Conservation (phyloP, 2,329 filamentous ascomycete genomes). For the Hyphodiscus sp. region DNA sequence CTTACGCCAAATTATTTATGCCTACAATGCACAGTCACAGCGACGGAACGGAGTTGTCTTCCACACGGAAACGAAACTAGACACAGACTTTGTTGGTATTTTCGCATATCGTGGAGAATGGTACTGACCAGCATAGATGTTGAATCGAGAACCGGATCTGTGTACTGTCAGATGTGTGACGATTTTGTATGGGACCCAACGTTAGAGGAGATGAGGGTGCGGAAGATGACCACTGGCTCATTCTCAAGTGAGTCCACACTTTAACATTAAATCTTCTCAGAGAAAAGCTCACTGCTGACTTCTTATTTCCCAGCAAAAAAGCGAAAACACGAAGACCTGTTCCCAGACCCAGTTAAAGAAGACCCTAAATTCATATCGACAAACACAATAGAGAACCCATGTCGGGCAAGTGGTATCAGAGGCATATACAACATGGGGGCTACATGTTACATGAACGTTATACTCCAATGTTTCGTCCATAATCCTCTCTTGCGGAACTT, state of each 20-base stretch:
- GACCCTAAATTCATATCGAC: slow-evolving; percentile 69
- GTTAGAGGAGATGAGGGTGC: slow-evolving; percentile 66
- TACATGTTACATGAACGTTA: slow-evolving; percentile 96
- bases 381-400: slow-evolving; percentile 75
- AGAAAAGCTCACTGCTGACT: slow-evolving; percentile 2
- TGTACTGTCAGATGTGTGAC: slow-evolving; percentile 77
- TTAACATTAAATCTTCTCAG: background rate
- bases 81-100: slow-evolving; percentile 65
- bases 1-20: slow-evolving; percentile 66
- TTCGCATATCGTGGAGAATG: background rate
- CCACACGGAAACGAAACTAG: slow-evolving; percentile 63
- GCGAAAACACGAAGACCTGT: slow-evolving; percentile 67
- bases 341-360: slow-evolving; percentile 58
- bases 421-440: slow-evolving; percentile 98
- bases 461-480: slow-evolving; percentile 87
- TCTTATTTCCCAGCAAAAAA: slow-evolving; percentile 49
- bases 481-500: slow-evolving; percentile 88
- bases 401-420: slow-evolving; percentile 78
- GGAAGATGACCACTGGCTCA: slow-evolving; percentile 61
- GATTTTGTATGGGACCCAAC: slow-evolving; percentile 80
- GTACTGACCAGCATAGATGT: slow-evolving; percentile 49
- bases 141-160: slow-evolving; percentile 65
- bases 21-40: slow-evolving; percentile 64
- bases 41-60: slow-evolving; percentile 57
- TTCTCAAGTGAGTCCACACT: slow-evolving; percentile 48